phyloP scores from a whole-genome alignment of 495 filamentous ascomycete species.

The Lasiosphaeriaceae sp. region DNA sequence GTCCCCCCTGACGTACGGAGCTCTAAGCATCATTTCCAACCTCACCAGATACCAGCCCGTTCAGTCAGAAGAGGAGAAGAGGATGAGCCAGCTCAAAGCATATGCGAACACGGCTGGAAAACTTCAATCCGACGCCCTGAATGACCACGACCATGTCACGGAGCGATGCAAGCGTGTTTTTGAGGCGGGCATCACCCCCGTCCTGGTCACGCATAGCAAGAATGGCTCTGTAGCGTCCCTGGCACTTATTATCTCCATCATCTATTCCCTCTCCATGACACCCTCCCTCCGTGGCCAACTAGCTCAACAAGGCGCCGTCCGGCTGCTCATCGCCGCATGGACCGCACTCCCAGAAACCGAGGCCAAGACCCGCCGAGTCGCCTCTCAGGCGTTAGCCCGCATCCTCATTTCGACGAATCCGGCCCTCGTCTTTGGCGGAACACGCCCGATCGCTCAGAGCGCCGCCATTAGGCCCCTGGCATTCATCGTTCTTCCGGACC shows the following conservation, averaged over 20 bases:
- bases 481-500: conserved; percentile 59
- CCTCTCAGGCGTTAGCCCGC: conserved; percentile 85
- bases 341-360: conserved; percentile 53
- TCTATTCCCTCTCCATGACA: conserved; percentile 69
- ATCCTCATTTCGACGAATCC: conserved; percentile 90
- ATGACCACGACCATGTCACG: conserved; percentile 69
- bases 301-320: conserved; percentile 87
- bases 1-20: conserved; percentile 76
- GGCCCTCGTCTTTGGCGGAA: conserved; percentile 74
- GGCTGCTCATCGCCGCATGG: conserved; percentile 69
- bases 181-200: conserved; percentile 66
- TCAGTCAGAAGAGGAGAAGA: conserved; percentile 88
- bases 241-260: conserved; percentile 65
- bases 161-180: conserved; percentile 74
- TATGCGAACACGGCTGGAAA: conserved; percentile 80
- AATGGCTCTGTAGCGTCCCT: conserved; percentile 62
- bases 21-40: conserved; percentile 76
- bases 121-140: conserved; percentile 60
- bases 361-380: conserved; percentile 50
- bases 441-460: conserved; percentile 65
- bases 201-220: conserved; percentile 68
- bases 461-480: conserved; percentile 76
- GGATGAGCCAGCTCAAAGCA: conserved; percentile 81
- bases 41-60: conserved; percentile 74
- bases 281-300: conserved; percentile 69